phyloP scores from a whole-genome alignment of 768 basidiomycete species.

The Tephrocybe sp. region DNA sequence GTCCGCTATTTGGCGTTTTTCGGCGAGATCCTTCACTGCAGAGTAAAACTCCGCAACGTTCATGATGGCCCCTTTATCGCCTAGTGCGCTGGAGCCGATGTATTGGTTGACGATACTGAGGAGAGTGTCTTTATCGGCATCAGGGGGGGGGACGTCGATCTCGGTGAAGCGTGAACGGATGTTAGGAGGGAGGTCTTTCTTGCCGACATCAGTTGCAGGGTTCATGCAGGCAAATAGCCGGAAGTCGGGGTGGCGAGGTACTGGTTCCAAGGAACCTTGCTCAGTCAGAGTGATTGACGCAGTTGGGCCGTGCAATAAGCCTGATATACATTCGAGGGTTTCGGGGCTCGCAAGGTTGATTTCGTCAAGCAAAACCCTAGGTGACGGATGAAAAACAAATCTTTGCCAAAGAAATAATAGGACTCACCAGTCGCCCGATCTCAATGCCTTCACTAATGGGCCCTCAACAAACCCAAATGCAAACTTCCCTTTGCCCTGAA shows the following conservation, averaged over 20 bases:
- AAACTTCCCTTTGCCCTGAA: conserved; percentile 85
- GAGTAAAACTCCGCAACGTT: conserved; percentile 91
- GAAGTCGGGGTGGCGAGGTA: conserved; percentile 92
- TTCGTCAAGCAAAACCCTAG: conserved; percentile 92
- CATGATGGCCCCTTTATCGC: conserved; percentile 85
- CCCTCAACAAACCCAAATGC: conserved; percentile 96
- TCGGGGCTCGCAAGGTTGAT: conserved; percentile 94
- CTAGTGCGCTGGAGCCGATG: conserved; percentile 77
- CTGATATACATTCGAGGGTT: conserved; percentile 88
- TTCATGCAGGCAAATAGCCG: conserved; percentile 99
- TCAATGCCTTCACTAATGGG: conserved; percentile 87
- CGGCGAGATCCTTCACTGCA: conserved; percentile 73
- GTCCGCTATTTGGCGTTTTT: conserved; percentile 80
- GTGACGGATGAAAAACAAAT: conserved; percentile 2
- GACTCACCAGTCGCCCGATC: conserved; percentile 86
- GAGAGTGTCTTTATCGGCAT: conserved; percentile 87
- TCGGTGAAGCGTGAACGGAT: conserved; percentile 94
- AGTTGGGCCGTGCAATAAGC: conserved; percentile 80
- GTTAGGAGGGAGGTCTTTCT: conserved; percentile 91
- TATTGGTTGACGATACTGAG: conserved; percentile 86
- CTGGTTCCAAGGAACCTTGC: conserved; percentile 84
- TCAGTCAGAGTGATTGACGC: conserved; percentile 93
- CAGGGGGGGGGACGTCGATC: conserved; percentile 92
- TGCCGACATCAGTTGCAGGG: conserved; percentile 97
- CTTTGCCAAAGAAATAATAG: background rate